These are phyloP conservation scores for Cucurbita moschata DNA, from an alignment of 306 rosid species.

Conservation along the genomic window DNA sequence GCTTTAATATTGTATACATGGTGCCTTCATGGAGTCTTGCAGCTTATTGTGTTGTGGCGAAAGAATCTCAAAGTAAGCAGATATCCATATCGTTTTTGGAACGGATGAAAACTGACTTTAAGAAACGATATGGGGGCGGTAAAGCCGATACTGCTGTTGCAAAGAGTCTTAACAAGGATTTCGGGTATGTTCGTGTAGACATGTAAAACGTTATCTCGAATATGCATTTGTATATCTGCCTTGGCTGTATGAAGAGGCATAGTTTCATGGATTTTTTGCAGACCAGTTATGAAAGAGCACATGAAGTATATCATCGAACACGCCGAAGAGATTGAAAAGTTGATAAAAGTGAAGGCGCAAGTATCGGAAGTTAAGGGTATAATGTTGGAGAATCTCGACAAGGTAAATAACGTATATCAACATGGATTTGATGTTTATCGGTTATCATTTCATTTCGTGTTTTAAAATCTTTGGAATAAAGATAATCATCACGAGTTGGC, in stretches of 20 bases:
- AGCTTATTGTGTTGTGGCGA: constrained; percentile 96
- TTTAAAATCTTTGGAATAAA: neutral
- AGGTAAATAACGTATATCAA: constrained; percentile 17
- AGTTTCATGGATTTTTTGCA: constrained; percentile 12
- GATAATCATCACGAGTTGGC: neutral
- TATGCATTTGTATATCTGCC: neutral
- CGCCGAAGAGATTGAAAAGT: constrained; percentile 79
- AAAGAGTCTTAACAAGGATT: constrained; percentile 90
- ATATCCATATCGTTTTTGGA: constrained; percentile 82
- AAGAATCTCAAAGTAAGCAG: constrained; percentile 75
- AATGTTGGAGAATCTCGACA: constrained; percentile 73
- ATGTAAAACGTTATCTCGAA: neutral
- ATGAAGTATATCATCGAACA: constrained; percentile 86
- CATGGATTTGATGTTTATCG: neutral
- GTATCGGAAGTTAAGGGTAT: constrained; percentile 82
- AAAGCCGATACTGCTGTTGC: constrained; percentile 75
- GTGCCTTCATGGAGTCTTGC: constrained; percentile 21
- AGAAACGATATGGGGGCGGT: constrained; percentile 82
- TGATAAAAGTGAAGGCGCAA: constrained; percentile 87
- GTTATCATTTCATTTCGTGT: neutral
- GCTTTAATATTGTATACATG: neutral
- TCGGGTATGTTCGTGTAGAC: constrained; percentile 45
- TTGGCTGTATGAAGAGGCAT: neutral
- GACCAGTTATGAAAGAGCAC: constrained; percentile 79
- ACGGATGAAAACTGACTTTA: constrained; percentile 71